phyloP scores from a whole-genome alignment of 495 filamentous ascomycete species.

The Glonium stellatum region DNA sequence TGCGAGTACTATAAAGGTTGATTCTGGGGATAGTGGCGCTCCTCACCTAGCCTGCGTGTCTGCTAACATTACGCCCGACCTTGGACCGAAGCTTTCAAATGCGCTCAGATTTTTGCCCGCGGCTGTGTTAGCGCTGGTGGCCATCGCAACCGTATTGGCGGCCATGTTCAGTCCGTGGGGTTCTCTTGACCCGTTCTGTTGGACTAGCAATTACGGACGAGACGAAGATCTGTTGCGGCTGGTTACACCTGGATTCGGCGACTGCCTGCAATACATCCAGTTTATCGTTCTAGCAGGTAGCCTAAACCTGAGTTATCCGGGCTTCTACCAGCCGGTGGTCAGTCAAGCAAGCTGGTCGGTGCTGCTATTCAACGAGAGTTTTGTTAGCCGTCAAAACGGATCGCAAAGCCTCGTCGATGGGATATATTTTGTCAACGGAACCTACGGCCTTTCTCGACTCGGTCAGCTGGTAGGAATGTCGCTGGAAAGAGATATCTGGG shows the following conservation, averaged over 20 bases:
- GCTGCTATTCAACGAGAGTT: slow-evolving; percentile 90
- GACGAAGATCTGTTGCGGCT: slow-evolving; percentile 87
- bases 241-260: slow-evolving; percentile 92
- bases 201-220: slow-evolving; percentile 92
- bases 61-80: slow-evolving; percentile 71
- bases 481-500: slow-evolving; percentile 76
- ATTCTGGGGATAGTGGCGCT: slow-evolving; percentile 58
- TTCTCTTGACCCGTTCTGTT: slow-evolving; percentile 77
- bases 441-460: slow-evolving; percentile 70
- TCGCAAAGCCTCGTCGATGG: slow-evolving; percentile 68
- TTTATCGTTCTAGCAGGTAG: slow-evolving; percentile 83
- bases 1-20: slow-evolving; percentile 58
- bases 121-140: slow-evolving; percentile 70
- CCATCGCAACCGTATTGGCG: slow-evolving; percentile 70
- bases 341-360: slow-evolving; percentile 80
- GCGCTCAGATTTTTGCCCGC: slow-evolving; percentile 74
- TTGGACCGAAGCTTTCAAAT: slow-evolving; percentile 56
- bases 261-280: slow-evolving; percentile 96
- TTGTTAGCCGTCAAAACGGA: slow-evolving; percentile 60
- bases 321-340: slow-evolving; percentile 86
- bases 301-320: slow-evolving; percentile 81
- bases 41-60: slow-evolving; percentile 72
- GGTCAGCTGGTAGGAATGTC: slow-evolving; percentile 81
- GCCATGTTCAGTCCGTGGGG: slow-evolving; percentile 92
- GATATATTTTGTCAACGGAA: slow-evolving; percentile 65